A percentile compares a stretch with the other conserved stretches of the same genome.
These are phyloP conservation scores for Cystobasidium ongulense DNA, from an alignment of 768 basidiomycete species.

Conservation along the genomic window DNA sequence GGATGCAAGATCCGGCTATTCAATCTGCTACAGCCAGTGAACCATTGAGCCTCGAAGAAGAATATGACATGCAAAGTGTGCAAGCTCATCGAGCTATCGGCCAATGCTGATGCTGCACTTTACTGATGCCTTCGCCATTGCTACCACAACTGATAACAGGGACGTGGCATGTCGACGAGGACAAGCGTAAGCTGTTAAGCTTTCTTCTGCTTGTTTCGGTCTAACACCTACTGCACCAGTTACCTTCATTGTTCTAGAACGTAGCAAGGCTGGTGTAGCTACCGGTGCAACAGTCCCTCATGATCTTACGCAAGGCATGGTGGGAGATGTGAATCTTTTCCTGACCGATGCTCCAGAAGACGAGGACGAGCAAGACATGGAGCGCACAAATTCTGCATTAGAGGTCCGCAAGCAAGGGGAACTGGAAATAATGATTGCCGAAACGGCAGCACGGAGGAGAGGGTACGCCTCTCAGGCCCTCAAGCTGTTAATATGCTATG, in stretches of 20 bases:
- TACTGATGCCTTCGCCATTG: not conserved
- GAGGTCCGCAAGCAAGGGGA: slow-evolving; percentile 55
- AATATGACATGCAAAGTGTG: slow-evolving; percentile 81
- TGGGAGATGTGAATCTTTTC: slow-evolving; percentile 90
- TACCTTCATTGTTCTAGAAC: slow-evolving; percentile 77
- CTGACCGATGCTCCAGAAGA: slow-evolving; percentile 53
- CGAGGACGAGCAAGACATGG: slow-evolving; percentile 41
- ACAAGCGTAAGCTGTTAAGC: slow-evolving; percentile 52
- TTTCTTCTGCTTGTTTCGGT: not conserved
- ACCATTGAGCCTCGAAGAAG: slow-evolving; percentile 67
- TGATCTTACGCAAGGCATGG: slow-evolving; percentile 54
- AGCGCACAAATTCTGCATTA: not conserved
- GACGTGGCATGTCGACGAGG: slow-evolving; percentile 77
- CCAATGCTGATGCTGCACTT: not conserved
- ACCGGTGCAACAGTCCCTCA: not conserved
- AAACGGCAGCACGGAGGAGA: slow-evolving; percentile 51
- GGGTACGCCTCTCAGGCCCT: slow-evolving; percentile 61
- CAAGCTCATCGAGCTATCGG: slow-evolving; percentile 6
- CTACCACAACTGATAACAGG: slow-evolving; percentile 47
- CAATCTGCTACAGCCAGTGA: slow-evolving; percentile 75
- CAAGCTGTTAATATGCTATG: slow-evolving; percentile 61
- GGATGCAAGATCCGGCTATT: slow-evolving; percentile 74
- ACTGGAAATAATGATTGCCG: slow-evolving; percentile 87
- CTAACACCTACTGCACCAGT: slow-evolving; percentile 48
- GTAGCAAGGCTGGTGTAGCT: slow-evolving; percentile 35